Evolutionary conservation across 495 filamentous ascomycete genomes (phyloP).

Genomic region (Neurospora sp.): DNA sequence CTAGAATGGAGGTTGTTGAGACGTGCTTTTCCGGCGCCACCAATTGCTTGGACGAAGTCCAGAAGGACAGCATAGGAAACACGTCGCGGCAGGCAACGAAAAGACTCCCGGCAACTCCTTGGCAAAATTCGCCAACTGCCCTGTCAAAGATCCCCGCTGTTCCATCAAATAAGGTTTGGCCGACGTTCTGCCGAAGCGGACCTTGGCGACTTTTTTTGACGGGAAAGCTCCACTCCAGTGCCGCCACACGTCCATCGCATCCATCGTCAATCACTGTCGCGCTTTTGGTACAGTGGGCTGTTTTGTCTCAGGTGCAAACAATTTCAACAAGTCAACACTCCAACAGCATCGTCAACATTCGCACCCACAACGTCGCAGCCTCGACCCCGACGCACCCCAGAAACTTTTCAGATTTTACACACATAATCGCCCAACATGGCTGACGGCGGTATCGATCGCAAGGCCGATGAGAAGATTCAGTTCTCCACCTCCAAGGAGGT

Average conservation of each 20-base stretch:
- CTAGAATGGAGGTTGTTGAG: neutral
- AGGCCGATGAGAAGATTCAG: conserved; percentile 92
- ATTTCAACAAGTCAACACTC: neutral
- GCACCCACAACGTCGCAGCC: conserved; percentile 1
- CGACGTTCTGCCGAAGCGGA: neutral
- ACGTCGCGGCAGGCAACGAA: neutral
- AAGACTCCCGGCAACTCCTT: neutral
- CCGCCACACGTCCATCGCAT: conserved; percentile 1
- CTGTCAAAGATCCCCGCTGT: neutral
- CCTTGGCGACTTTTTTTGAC: neutral
- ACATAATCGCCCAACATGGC: conserved; percentile 49
- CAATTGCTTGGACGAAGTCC: neutral
- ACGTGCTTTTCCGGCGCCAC: neutral
- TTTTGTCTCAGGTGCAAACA: neutral
- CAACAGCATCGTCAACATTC: neutral
- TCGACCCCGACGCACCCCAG: neutral
- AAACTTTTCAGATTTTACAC: conserved; percentile 18
- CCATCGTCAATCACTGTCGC: conserved; percentile 1
- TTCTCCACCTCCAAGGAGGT: conserved; percentile 98
- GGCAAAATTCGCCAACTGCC: neutral
- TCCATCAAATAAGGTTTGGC: neutral
- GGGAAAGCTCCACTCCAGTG: neutral
- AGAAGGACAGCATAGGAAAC: neutral
- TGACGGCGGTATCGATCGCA: conserved; percentile 76
- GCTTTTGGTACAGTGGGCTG: neutral